These are phyloP conservation scores for Populus hybrid DNA, from an alignment of 441 rosid genomes.

Conservation along the genomic window DNA sequence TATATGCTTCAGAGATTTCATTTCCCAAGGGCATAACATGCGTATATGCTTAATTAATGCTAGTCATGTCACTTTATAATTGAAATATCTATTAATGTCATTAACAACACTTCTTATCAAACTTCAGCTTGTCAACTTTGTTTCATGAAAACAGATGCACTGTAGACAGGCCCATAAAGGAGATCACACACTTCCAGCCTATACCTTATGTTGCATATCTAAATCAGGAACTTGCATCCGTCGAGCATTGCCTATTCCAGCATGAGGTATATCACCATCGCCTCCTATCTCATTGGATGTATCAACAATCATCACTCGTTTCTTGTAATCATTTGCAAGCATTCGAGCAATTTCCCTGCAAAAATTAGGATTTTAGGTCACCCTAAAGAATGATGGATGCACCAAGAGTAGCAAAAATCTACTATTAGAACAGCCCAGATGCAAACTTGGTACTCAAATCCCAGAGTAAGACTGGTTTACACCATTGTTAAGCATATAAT, in stretches of 20 bases:
- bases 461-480: background rate
- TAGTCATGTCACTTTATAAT: background rate
- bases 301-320: constrained; percentile 94
- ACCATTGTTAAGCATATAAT: no score
- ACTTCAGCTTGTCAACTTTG: constrained; percentile 1
- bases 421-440: background rate
- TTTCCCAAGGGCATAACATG: background rate
- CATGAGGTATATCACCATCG: constrained; percentile 97
- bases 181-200: constrained; percentile 5
- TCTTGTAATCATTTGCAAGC: constrained; percentile 83
- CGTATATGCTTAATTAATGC: background rate
- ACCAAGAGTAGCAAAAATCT: constrained; percentile 3
- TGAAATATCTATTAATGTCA: background rate
- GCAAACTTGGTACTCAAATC: background rate
- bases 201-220: constrained; percentile 88
- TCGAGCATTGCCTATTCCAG: constrained; percentile 90
- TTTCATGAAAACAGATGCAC: background rate
- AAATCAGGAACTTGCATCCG: constrained; percentile 92
- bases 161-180: background rate
- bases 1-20: background rate
- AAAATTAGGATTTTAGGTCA: constrained; percentile 15
- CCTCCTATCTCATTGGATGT: constrained; percentile 98
- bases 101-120: background rate
- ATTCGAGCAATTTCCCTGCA: constrained; percentile 86
- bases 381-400: constrained; percentile 10